Evolutionary conservation across 2,329 filamentous ascomycete species (phyloP), one percentile per base, ranked within the genome.

Genomic region (Coccinonectria pachysandricola): DNA sequence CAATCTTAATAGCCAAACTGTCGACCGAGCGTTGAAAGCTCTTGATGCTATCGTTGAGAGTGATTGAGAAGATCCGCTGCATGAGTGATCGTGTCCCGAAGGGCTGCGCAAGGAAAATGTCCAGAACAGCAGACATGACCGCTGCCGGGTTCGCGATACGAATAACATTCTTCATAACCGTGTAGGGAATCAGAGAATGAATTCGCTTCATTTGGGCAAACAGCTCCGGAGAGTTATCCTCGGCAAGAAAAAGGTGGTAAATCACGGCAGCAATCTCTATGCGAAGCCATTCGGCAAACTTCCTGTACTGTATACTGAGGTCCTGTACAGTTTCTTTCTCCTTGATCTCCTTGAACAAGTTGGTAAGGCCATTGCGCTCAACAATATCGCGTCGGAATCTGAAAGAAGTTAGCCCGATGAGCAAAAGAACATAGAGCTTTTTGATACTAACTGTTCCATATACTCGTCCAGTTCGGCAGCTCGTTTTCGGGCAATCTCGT

Each of bases 191-290:
- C 30, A 96, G 70, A 1, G 87, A 94, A 52, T 98, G 91, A 27
- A 96, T 95, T 34, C 83, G 75, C 59, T 88, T 94, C 4, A 82
- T 78, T 55, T 98, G 91, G 0, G 86, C 85, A 53, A 96, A 96
- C 15, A 98, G 59, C 49, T 98, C 91, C 1, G 91, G 87, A 0
- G 88, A 95, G 54, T 98, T 98, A 58, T 98, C 91, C 53, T 98
- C 91, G 5, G 91, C 91, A 22, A 98, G 68, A 65, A 98, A 98
- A 17, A 98, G 65, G 53, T 98, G 91, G 50, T 98, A 98, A 32
- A 96, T 75, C 12, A 91, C 95, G 20, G 91, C 91, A 13, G 91
- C 91, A 24, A 98, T 79, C 59, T 98, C 91, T 47, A 98, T 98
- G 19, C 91, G 79, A 26, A 96, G 64, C 91, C 91, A 98, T 54